A percentile compares a stretch with the other conserved stretches of the same genome.
phyloP scores from a whole-genome alignment of 495 filamentous ascomycete species.

The Penicillium soppii region DNA sequence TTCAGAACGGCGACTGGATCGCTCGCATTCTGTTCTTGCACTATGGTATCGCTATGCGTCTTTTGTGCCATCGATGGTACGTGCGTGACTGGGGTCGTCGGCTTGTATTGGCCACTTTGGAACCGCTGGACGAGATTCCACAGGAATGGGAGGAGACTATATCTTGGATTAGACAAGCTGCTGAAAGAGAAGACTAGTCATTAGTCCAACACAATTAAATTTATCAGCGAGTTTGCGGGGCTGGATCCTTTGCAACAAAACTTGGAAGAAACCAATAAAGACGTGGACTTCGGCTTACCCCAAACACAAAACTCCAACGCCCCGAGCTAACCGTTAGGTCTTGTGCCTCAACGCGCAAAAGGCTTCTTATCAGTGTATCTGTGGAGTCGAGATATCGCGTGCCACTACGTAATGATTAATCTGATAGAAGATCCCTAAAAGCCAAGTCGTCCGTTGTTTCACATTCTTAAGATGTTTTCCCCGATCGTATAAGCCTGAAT shows the following conservation, averaged over 20 bases:
- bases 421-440: too few relatives aligned
- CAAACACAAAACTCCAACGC: too few relatives aligned
- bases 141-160: constrained; percentile 31
- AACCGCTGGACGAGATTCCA: constrained; percentile 30
- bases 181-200: constrained; percentile 15
- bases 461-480: too few relatives aligned
- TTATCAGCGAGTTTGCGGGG: too few relatives aligned
- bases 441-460: too few relatives aligned
- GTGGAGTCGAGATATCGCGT: not conserved
- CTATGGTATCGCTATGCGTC: constrained; percentile 36
- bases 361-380: not conserved
- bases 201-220: too few relatives aligned
- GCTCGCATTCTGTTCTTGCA: constrained; percentile 39
- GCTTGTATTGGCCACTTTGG: constrained; percentile 32
- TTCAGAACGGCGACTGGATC: constrained; percentile 36
- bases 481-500: too few relatives aligned
- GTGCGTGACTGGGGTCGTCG: constrained; percentile 37
- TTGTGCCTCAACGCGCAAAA: too few relatives aligned
- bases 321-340: too few relatives aligned
- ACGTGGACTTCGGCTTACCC: too few relatives aligned
- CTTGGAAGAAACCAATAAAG: too few relatives aligned
- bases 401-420: not conserved
- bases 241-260: too few relatives aligned
- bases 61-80: constrained; percentile 40
- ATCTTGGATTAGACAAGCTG: constrained; percentile 31